Evolutionary conservation across 768 basidiomycete species (phyloP).

Genomic region (Termitomyces sp.): DNA sequence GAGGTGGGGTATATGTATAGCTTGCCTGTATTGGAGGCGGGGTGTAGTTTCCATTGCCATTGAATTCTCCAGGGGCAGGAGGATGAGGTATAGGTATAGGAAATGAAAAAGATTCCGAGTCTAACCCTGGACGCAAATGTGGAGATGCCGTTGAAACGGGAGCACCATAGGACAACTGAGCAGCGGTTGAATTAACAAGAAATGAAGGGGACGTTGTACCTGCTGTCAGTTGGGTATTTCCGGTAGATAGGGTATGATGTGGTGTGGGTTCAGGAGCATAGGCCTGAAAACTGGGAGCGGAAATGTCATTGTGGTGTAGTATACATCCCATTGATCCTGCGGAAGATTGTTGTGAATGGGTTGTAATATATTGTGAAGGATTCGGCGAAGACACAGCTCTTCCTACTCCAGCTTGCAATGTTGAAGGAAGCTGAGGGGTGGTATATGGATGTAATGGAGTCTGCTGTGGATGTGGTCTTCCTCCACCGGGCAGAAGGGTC

Average conservation of each 20-base stretch:
- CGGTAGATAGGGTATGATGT: neutral
- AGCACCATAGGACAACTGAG: neutral
- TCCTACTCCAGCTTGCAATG: slow-evolving; percentile 36
- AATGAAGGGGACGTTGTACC: neutral
- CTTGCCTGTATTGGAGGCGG: neutral
- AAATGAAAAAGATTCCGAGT: slow-evolving; percentile 21
- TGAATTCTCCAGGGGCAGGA: neutral
- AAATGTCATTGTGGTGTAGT: neutral
- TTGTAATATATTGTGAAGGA: neutral
- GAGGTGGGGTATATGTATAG: neutral
- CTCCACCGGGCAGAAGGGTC: slow-evolving; percentile 18
- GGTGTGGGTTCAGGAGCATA: neutral
- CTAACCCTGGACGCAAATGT: neutral
- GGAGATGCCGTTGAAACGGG: neutral
- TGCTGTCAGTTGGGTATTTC: neutral
- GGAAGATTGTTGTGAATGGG: slow-evolving; percentile 8
- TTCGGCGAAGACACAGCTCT: slow-evolving; percentile 2
- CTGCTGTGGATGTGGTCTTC: slow-evolving; percentile 14
- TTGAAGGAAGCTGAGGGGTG: slow-evolving; percentile 29
- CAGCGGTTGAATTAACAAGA: neutral
- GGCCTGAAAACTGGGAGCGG: neutral
- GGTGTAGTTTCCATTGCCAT: neutral
- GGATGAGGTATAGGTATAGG: slow-evolving; percentile 23
- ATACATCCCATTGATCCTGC: neutral
- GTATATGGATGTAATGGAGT: slow-evolving; percentile 6